Percentiles rank a stretch among this genome's conserved stretches.
phyloP scores from a whole-genome alignment of 768 basidiomycete genomes.

The Trametes meyenii region DNA sequence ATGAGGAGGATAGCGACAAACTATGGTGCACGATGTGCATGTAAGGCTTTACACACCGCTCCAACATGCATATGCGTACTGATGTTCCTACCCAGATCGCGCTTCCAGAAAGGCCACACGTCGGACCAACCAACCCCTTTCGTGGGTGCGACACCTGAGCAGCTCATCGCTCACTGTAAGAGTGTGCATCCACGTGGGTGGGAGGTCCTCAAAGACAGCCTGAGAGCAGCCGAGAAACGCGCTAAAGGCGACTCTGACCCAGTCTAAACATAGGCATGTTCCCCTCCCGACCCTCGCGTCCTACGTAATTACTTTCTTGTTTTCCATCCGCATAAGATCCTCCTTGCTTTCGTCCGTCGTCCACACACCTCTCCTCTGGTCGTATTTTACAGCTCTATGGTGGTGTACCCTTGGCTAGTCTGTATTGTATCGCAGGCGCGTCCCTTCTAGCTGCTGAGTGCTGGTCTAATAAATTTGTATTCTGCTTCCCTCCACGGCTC shows the following conservation, averaged over 20 bases:
- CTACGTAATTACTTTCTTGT: background rate
- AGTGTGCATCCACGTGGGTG: conserved; percentile 53
- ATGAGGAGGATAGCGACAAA: conserved; percentile 33
- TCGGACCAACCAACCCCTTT: conserved; percentile 41
- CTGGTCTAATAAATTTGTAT: too few relatives aligned
- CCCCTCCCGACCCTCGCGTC: background rate
- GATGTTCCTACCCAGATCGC: conserved; percentile 34
- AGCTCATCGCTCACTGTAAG: conserved; percentile 52
- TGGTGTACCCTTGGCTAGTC: background rate
- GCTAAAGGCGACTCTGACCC: background rate
- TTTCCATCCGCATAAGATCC: background rate
- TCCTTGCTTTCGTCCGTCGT: background rate
- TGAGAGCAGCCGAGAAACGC: conserved; percentile 4
- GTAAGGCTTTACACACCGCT: conserved; percentile 38
- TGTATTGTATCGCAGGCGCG: background rate
- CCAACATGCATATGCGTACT: background rate
- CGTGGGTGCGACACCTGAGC: conserved; percentile 41
- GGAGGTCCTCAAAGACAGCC: conserved; percentile 33
- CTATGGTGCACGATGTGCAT: conserved; percentile 53
- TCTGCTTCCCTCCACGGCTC: too few relatives aligned
- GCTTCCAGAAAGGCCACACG: conserved; percentile 36
- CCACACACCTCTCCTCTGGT: background rate
- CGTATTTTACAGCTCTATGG: background rate
- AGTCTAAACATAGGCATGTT: background rate
- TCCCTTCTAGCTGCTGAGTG: background rate